phyloP scores from a whole-genome alignment of 805 yeast species.

The Metschnikowia picachoensis region DNA sequence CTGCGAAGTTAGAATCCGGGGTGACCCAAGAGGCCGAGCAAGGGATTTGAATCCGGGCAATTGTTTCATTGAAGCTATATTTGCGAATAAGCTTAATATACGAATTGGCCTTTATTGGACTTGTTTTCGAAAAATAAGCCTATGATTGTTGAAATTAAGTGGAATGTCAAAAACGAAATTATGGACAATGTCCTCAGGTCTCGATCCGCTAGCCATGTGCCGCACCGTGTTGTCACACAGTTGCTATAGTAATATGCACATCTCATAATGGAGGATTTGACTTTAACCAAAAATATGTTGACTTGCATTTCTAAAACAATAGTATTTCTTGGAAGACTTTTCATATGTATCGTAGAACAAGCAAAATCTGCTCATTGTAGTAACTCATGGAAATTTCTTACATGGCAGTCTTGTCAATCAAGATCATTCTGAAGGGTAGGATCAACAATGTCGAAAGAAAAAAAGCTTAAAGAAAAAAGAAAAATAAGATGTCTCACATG shows the following conservation, averaged over 20 bases:
- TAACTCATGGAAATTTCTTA: too few species aligned
- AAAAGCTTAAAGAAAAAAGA: neutral
- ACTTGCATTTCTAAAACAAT: too few species aligned
- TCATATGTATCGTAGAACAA: too few species aligned
- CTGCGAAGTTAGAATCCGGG: neutral
- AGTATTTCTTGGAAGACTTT: too few species aligned
- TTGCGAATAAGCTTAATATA: too few species aligned
- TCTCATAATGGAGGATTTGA: too few species aligned
- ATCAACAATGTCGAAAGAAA: neutral
- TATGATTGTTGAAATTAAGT: neutral
- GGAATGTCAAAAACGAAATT: neutral
- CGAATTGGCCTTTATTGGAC: neutral
- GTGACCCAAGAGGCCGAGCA: neutral
- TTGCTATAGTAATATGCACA: too few species aligned
- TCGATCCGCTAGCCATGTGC: too few species aligned
- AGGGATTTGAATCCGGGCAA: neutral
- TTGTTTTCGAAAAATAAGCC: neutral
- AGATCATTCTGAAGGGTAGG: neutral
- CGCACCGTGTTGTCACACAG: too few species aligned
- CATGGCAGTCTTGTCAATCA: neutral
- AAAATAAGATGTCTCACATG: slow-evolving; percentile 28
- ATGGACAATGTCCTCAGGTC: too few species aligned
- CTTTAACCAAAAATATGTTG: too few species aligned
- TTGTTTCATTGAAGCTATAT: neutral
- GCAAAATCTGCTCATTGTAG: too few species aligned